Evolutionary conservation across 345 rosid species (phyloP).

Genomic region (Anacardium occidentale): DNA sequence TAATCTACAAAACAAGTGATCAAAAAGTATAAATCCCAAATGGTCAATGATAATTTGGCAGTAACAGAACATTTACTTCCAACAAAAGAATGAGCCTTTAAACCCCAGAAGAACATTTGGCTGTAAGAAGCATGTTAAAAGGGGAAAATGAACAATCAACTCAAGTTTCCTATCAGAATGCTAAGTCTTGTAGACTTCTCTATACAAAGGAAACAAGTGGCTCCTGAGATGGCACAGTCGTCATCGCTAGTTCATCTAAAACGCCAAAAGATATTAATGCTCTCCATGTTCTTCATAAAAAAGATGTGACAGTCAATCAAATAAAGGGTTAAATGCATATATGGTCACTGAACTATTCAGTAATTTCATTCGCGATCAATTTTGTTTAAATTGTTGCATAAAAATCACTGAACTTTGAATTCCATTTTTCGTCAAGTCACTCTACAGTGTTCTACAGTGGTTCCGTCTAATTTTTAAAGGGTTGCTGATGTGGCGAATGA

Average conservation of each 20-base stretch:
- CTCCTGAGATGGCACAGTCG: too few relatives aligned
- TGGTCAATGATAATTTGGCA: background rate
- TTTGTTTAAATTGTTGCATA: too few relatives aligned
- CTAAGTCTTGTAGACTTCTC: background rate
- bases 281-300: background rate
- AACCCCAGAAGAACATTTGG: background rate
- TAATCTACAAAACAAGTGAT: conserved; percentile 19
- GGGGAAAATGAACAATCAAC: background rate
- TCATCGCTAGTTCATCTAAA: conserved; percentile 3
- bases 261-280: background rate
- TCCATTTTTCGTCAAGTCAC: too few relatives aligned
- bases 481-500: too few relatives aligned
- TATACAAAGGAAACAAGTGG: background rate
- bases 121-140: background rate
- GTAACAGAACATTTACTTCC: background rate
- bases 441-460: too few relatives aligned
- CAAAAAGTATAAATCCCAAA: background rate
- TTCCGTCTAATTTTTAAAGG: too few relatives aligned
- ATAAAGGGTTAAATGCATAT: too few relatives aligned
- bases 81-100: background rate
- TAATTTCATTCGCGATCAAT: too few relatives aligned
- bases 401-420: too few relatives aligned
- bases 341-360: too few relatives aligned
- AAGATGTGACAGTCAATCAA: background rate
- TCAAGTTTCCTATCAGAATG: background rate